Conservation (phyloP, 2,329 filamentous ascomycete species). For the Cordyceps farinosa region DNA sequence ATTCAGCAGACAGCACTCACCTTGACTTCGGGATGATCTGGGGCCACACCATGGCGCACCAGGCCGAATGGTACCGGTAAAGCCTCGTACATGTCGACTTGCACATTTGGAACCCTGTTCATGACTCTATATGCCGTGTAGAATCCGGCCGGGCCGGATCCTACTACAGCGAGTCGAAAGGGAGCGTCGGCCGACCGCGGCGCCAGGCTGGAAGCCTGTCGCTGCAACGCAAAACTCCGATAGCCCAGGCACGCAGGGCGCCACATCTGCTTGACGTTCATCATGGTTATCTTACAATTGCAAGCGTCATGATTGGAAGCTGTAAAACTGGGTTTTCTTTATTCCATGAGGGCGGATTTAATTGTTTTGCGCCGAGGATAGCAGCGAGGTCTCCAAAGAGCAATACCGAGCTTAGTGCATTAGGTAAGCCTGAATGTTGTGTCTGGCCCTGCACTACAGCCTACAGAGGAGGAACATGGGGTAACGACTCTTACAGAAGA, state of each 20-base stretch:
- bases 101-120: constrained; percentile 65
- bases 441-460: not conserved
- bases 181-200: constrained; percentile 41
- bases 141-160: constrained; percentile 93
- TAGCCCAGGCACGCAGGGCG: not conserved
- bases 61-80: constrained; percentile 90
- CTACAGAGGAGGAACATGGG: no score
- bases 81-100: constrained; percentile 94
- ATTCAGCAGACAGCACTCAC: constrained; percentile 42
- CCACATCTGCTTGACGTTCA: not conserved
- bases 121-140: constrained; percentile 88
- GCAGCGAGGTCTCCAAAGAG: not conserved
- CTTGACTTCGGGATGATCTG: constrained; percentile 98
- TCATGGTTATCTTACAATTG: not conserved
- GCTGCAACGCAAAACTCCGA: not conserved
- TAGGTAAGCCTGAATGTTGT: constrained; percentile 1
- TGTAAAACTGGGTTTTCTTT: not conserved
- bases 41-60: constrained; percentile 92
- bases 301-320: constrained; percentile 8
- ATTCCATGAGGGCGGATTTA: not conserved
- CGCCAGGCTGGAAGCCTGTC: not conserved
- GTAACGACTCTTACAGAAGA: no score
- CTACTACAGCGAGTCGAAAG: constrained; percentile 81
- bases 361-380: not conserved
- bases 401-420: not conserved